phyloP scores from a whole-genome alignment of 805 yeast genomes.

The Metschnikowia lunata region DNA sequence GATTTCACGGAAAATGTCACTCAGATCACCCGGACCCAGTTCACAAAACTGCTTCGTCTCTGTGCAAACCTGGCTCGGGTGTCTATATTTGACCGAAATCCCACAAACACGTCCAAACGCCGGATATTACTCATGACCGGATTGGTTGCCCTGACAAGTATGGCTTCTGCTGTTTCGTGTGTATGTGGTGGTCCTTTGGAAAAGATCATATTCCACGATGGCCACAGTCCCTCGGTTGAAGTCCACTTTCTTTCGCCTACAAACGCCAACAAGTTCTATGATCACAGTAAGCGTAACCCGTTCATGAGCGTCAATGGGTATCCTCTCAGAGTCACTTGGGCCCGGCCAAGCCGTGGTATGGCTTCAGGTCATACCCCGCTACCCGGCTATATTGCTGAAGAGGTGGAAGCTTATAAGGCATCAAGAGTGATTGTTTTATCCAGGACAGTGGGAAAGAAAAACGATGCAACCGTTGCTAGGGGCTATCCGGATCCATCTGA shows the following conservation, averaged over 20 bases:
- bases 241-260: slow-evolving; percentile 49
- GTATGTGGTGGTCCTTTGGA: slow-evolving; percentile 71
- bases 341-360: slow-evolving; percentile 8
- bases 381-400: slow-evolving; percentile 22
- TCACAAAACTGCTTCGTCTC: slow-evolving; percentile 5
- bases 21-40: slow-evolving; percentile 2
- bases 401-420: slow-evolving; percentile 43
- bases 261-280: slow-evolving; percentile 52
- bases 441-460: slow-evolving; percentile 12
- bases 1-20: neutral
- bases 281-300: slow-evolving; percentile 45
- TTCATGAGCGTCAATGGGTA: slow-evolving; percentile 57
- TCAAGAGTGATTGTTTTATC: slow-evolving; percentile 50
- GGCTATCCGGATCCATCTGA: slow-evolving; percentile 42
- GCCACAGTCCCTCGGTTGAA: slow-evolving; percentile 28
- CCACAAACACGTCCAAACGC: neutral
- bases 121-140: slow-evolving; percentile 33
- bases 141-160: slow-evolving; percentile 41
- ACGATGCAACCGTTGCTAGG: neutral
- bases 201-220: slow-evolving; percentile 32
- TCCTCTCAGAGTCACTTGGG: slow-evolving; percentile 48
- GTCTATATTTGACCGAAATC: slow-evolving; percentile 5
- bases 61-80: slow-evolving; percentile 5
- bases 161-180: slow-evolving; percentile 49
- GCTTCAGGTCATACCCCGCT: slow-evolving; percentile 19